Evolutionary conservation across 129 eudicot genomes (phyloP).

Genomic region (Gnaphalium uliginosum): DNA sequence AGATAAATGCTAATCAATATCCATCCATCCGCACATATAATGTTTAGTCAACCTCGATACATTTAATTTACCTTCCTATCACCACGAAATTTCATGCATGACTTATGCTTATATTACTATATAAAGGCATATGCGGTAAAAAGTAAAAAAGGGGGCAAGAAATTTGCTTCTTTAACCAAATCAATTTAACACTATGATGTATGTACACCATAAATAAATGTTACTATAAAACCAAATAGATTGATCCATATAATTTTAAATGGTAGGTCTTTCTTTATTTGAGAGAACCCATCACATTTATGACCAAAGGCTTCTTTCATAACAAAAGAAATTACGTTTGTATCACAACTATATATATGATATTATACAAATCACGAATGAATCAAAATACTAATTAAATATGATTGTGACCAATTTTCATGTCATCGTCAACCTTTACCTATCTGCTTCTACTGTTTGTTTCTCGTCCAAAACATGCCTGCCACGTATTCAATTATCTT

Average conservation of each 20-base stretch:
- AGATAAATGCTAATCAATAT: not conserved
- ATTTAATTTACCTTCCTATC: not conserved
- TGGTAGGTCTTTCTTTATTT: not conserved
- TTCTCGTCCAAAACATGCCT: constrained; percentile 21
- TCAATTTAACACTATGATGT: no score
- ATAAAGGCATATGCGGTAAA: no score
- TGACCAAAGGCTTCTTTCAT: not conserved
- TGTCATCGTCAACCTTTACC: constrained; percentile 14
- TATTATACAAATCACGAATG: no score
- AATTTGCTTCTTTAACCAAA: no score
- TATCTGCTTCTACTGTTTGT: not conserved
- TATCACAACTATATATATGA: not conserved
- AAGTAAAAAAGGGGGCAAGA: no score
- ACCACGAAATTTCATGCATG: not conserved
- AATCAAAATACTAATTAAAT: constrained; percentile 4
- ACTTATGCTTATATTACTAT: no score
- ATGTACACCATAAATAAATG: no score
- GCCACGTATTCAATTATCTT: constrained; percentile 23
- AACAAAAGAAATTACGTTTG: not conserved
- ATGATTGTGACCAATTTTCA: not conserved
- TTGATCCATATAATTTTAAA: no score
- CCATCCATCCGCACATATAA: not conserved
- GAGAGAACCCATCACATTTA: not conserved
- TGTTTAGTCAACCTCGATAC: not conserved
- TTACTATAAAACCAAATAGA: no score